Evolutionary conservation across 2,329 filamentous ascomycete species (phyloP).

Genomic region (Aspergillus caelatus): DNA sequence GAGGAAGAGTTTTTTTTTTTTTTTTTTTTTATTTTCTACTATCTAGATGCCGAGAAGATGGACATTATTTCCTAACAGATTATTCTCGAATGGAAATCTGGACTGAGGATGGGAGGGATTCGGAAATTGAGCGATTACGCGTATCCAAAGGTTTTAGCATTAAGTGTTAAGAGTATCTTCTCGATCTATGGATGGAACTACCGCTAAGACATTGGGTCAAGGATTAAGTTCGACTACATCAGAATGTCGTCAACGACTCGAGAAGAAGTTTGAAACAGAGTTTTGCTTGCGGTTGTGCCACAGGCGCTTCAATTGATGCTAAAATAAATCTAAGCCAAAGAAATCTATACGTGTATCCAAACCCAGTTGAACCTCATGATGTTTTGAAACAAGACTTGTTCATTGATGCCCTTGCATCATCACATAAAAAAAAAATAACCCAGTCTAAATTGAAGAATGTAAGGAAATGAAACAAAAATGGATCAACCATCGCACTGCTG

Average conservation of each 20-base stretch:
- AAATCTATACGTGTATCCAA: conserved; percentile 8
- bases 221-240: not conserved
- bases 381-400: conserved; percentile 4
- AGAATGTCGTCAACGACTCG: conserved; percentile 6
- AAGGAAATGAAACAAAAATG: conserved; percentile 5
- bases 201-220: not conserved
- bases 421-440: conserved; percentile 9
- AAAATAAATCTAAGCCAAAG: not conserved
- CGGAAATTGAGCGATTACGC: not conserved
- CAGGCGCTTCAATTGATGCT: not conserved
- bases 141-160: not conserved
- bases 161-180: not conserved
- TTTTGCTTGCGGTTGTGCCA: not conserved
- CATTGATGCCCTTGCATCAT: conserved; percentile 15
- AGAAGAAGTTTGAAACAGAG: not conserved
- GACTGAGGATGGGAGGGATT: not conserved
- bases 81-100: not conserved
- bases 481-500: not conserved
- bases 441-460: conserved; percentile 13
- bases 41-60: too few relatives aligned
- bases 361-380: conserved; percentile 7
- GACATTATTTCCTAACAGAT: not conserved
- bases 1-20: not conserved
- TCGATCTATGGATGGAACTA: not conserved
- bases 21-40: not conserved